Conservation (phyloP, 2,329 filamentous ascomycete species). For the Leptographium flavum region DNA sequence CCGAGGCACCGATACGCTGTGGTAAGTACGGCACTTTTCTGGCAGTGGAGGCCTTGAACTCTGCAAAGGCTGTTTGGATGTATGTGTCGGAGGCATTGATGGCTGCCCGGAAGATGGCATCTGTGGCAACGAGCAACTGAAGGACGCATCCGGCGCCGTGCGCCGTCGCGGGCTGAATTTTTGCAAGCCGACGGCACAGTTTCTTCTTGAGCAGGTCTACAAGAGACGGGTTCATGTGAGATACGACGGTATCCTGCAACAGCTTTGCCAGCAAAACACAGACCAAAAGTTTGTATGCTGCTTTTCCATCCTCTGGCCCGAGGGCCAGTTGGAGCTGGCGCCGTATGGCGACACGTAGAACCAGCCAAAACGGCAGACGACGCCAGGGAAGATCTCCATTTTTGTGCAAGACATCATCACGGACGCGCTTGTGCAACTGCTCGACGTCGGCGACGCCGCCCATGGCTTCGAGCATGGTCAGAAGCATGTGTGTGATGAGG, state of each 20-base stretch:
- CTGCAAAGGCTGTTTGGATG: conserved; percentile 23
- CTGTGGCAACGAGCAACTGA: neutral
- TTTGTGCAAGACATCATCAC: conserved; percentile 45
- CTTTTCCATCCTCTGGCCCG: conserved; percentile 25
- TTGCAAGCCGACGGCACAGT: conserved; percentile 40
- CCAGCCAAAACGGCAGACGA: conserved; percentile 45
- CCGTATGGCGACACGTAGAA: conserved; percentile 42
- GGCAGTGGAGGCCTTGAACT: conserved; percentile 21
- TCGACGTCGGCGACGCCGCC: conserved; percentile 25
- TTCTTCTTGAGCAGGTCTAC: conserved; percentile 31
- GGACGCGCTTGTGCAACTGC: conserved; percentile 39
- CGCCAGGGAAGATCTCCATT: conserved; percentile 42
- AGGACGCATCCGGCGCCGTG: neutral
- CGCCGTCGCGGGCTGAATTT: conserved; percentile 26
- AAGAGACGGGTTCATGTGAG: conserved; percentile 12
- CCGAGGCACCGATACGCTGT: conserved; percentile 15
- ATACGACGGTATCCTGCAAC: conserved; percentile 22
- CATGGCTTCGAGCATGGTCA: conserved; percentile 42
- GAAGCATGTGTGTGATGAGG: conserved; percentile 44
- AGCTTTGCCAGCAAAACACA: conserved; percentile 30
- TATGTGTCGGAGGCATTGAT: conserved; percentile 13
- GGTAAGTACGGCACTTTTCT: conserved; percentile 29
- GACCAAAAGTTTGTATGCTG: conserved; percentile 45
- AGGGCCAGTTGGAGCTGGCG: conserved; percentile 30
- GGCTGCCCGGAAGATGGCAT: neutral